Base-by-base conservation (phyloP, 1,139 yeast genomes). In the Yamadazyma pseudoaaseri region DNA sequence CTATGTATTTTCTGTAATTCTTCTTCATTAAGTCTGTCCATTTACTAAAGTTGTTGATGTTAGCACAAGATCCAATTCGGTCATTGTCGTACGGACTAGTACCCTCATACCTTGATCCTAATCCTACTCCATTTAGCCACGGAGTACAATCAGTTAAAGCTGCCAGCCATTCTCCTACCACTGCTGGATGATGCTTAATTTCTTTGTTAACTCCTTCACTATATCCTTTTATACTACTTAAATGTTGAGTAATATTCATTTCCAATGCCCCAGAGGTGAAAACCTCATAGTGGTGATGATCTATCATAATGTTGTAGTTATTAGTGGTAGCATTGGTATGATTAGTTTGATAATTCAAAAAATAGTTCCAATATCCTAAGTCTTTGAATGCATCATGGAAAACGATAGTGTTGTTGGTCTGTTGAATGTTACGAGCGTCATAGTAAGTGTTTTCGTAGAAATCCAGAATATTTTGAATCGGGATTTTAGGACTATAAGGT, bases 281-380 rank as follows among this genome's bases (percentile, higher is more conserved):
- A 9, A 86, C 95, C 63, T 86, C 95, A 68, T 92, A 92, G 54
- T 84, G 84, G 56, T 90, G 97, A 62, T 87, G 97, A 59, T 90
- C 97, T 29, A 89, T 60, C 29, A 86, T 79, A 32, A 85, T 82
- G 49, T 82, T 79, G 73, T 79, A 77, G 58, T 64, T 71, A 34
- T 69, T 71, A 6, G 32, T n/a, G 9, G 39, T 36, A 11, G 10
- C 1, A 35, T 61, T 52, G 38, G 60, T 37, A 57, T 61, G 70
- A 36, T 70, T 73, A 4, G 8, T 22, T 31, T 60, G 49, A 39
- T 58, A 37, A 47, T 49, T 43, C 60, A 78, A 51, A 42, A 58
- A 54, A 41, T 66, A 60, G 54, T 84, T 73, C 81, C 87, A 86
- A 63, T 78, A 82, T 26, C 77, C 73, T 20, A 63, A 47, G 6